These are phyloP conservation scores for Solanum infundibuliforme DNA, from an alignment of 257 asterid species.

Conservation along the genomic window DNA sequence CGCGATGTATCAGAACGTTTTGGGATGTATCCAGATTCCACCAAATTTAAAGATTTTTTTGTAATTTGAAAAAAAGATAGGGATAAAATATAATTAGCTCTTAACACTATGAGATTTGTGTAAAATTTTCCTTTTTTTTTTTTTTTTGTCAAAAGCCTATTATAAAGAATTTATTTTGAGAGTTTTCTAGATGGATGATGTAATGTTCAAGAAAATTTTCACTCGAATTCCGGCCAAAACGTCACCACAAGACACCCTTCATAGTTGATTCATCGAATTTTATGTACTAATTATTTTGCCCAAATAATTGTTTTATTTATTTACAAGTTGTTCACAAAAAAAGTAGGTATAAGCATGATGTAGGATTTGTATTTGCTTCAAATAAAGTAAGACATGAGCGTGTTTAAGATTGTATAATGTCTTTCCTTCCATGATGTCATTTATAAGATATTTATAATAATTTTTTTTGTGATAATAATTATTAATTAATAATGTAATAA, in stretches of 20 bases:
- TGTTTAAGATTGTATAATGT: neutral
- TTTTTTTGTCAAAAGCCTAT: neutral
- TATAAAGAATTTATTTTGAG: neutral
- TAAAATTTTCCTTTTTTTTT: no score
- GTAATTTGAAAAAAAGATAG: no score
- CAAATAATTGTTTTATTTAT: neutral
- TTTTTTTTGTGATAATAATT: neutral
- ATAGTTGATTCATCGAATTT: neutral
- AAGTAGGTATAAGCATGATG: neutral
- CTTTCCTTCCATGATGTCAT: neutral
- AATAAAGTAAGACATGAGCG: neutral
- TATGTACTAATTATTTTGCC: neutral
- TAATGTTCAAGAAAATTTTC: neutral
- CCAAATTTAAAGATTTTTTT: no score
- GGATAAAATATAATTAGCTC: no score
- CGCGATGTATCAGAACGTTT: no score
- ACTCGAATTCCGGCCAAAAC: neutral
- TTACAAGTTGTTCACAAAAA: neutral
- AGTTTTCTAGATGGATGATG: neutral
- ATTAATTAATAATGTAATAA: neutral
- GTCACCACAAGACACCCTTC: neutral
- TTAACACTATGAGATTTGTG: no score
- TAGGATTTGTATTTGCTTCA: neutral
- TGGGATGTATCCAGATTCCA: no score
- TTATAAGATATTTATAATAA: neutral